These are phyloP conservation scores for Phytophthora gonapodyides DNA, from an alignment of 352 stramenopile genomes.

Conservation along the genomic window DNA sequence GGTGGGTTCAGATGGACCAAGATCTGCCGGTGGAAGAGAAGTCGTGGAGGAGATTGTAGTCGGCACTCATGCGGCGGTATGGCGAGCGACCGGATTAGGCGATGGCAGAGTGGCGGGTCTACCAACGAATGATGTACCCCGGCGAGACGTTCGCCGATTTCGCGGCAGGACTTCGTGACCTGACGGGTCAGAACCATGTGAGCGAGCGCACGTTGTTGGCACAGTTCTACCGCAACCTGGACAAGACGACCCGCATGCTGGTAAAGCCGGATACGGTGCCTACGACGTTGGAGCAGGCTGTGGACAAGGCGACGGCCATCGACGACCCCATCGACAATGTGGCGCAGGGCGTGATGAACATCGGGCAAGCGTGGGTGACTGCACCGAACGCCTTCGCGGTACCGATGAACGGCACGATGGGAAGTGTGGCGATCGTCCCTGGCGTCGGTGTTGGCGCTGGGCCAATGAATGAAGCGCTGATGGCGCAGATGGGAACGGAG, in stretches of 20 bases:
- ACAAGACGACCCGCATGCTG: not conserved
- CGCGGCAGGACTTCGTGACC: not conserved
- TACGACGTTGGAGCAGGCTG: not conserved
- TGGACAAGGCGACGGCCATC: too few species aligned
- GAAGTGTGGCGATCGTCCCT: too few species aligned
- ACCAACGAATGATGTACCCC: not conserved
- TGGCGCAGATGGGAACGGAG: too few species aligned
- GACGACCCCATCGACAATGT: not conserved
- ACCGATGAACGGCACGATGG: too few species aligned
- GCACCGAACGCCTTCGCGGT: too few species aligned
- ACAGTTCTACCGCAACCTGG: not conserved
- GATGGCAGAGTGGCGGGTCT: not conserved
- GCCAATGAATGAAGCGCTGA: too few species aligned
- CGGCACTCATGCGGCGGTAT: not conserved
- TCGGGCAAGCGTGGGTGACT: not conserved
- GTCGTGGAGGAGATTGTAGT: not conserved
- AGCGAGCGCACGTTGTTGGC: not conserved
- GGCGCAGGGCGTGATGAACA: not conserved
- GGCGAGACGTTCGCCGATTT: not conserved
- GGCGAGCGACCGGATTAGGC: not conserved
- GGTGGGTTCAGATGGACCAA: conserved; percentile 4
- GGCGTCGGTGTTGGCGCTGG: too few species aligned
- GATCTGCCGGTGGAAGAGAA: not conserved
- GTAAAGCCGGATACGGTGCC: not conserved
- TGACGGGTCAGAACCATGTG: not conserved